phyloP scores from a whole-genome alignment of 345 rosid genomes.

The Populus simonii region DNA sequence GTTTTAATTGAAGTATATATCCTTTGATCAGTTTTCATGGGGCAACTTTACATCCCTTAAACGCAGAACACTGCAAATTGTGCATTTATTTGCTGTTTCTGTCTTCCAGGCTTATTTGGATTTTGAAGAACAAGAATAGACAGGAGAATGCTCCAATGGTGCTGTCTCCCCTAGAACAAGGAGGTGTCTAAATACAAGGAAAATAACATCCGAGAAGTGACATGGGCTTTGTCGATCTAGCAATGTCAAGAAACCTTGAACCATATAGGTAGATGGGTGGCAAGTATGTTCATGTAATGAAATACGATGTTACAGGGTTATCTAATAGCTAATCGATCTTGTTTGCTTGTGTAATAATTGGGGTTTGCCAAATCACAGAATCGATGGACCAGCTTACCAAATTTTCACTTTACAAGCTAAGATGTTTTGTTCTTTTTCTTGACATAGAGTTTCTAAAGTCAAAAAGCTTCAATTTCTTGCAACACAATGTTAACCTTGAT shows the following conservation, averaged over 20 bases:
- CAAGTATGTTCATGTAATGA: neutral
- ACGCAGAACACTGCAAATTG: no score
- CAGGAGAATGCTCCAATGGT: neutral
- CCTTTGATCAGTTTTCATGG: no score
- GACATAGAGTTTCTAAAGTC: constrained; percentile 14
- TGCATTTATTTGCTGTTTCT: no score
- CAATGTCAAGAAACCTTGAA: neutral
- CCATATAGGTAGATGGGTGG: neutral
- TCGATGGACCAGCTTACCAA: constrained; percentile 22
- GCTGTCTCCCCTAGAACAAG: no score
- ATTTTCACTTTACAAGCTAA: neutral
- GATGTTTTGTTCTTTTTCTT: neutral
- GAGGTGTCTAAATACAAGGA: neutral
- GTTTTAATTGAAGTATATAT: no score
- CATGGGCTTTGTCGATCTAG: neutral
- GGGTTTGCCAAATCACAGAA: neutral
- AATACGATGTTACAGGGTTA: neutral
- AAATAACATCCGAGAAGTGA: neutral
- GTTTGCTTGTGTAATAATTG: neutral
- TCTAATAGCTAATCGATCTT: neutral
- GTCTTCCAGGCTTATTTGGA: neutral
- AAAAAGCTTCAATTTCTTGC: constrained; percentile 16
- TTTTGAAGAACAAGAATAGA: neutral
- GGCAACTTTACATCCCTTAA: no score
- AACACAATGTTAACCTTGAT: neutral